Conservation (phyloP, 73 alveolate genomes). For the Paramecium pentaurelia region DNA sequence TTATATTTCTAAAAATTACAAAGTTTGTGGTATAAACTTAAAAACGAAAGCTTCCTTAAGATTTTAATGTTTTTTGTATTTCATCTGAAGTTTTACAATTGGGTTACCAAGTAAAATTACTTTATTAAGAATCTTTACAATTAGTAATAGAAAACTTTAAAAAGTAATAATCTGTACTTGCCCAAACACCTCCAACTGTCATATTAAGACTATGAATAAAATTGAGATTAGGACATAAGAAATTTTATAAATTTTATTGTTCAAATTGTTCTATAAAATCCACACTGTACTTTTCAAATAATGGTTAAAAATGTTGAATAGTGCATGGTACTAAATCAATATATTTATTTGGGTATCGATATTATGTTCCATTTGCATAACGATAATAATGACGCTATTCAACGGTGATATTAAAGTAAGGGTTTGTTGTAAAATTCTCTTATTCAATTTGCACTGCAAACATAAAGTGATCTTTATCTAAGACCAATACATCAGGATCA, state of each 20-base stretch:
- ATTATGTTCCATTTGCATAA: neutral
- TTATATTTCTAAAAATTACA: neutral
- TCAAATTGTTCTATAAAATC: neutral
- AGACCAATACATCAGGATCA: neutral
- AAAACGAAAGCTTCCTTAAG: slow-evolving; percentile 6
- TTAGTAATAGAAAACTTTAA: neutral
- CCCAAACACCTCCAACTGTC: neutral
- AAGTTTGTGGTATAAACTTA: neutral
- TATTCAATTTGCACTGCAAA: slow-evolving; percentile 32
- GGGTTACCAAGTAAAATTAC: slow-evolving; percentile 1
- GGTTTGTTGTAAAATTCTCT: neutral
- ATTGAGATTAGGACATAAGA: slow-evolving; percentile 2
- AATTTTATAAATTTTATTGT: neutral
- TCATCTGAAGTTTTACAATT: neutral
- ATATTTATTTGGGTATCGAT: neutral
- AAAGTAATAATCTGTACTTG: neutral
- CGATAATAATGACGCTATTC: slow-evolving; percentile 20
- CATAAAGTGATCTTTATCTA: neutral
- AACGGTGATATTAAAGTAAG: neutral
- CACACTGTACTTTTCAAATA: neutral
- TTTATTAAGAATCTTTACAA: neutral
- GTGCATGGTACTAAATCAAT: slow-evolving; percentile 31
- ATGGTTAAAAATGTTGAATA: neutral
- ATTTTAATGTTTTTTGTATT: neutral
- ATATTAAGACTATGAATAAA: neutral